phyloP scores from a whole-genome alignment of 176 grass and related monocot genomes.

The Raddia guianensis region DNA sequence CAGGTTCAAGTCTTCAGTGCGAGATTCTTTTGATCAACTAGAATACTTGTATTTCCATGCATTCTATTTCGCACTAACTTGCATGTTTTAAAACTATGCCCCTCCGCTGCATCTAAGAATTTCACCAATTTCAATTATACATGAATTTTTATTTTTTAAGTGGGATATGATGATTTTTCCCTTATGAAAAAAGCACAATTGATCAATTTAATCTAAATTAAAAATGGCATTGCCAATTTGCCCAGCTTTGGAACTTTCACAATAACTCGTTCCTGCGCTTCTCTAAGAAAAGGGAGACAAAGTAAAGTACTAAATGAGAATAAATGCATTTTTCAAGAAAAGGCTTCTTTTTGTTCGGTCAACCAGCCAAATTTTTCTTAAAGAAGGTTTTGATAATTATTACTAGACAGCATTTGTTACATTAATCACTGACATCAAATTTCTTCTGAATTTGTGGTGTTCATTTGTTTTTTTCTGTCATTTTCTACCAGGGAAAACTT shows the following conservation, averaged over 20 bases:
- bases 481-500: constrained; percentile 76
- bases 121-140: neutral
- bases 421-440: neutral
- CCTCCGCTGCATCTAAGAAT: neutral
- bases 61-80: neutral
- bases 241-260: neutral
- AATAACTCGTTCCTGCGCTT: neutral
- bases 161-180: neutral
- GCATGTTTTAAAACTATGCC: neutral
- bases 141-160: neutral
- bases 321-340: too few species aligned
- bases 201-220: neutral
- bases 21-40: neutral
- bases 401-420: neutral
- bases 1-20: neutral
- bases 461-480: constrained; percentile 14
- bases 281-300: too few species aligned
- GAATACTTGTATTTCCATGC: neutral
- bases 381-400: constrained; percentile 1
- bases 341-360: too few species aligned
- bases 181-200: neutral
- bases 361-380: neutral
- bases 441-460: neutral
- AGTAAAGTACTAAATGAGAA: too few species aligned
- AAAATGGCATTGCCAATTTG: neutral